Evolutionary conservation across 2,329 filamentous ascomycete genomes (phyloP).

Genomic region (Colletotrichum sp.): DNA sequence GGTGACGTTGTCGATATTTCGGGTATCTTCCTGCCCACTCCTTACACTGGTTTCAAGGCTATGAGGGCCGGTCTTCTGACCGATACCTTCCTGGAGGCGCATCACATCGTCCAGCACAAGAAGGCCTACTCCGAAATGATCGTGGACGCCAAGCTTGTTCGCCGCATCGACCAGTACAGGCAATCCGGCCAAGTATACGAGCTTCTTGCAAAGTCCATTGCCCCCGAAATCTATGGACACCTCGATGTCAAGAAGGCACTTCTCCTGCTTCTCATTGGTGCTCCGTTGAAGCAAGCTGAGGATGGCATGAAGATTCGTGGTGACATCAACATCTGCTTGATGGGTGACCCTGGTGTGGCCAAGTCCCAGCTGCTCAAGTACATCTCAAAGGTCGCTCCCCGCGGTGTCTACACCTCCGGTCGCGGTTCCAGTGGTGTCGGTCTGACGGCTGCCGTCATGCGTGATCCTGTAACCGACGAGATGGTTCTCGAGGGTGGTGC

Average conservation of each 20-base stretch:
- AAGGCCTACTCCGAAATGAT: constrained; percentile 95
- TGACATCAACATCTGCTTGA: constrained; percentile 97
- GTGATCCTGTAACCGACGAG: constrained; percentile 82
- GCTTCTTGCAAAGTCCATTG: constrained; percentile 92
- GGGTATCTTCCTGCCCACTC: constrained; percentile 94
- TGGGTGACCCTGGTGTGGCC: constrained; percentile 99
- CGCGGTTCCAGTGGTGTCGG: constrained; percentile 83
- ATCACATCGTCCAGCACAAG: constrained; percentile 94
- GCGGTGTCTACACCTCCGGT: constrained; percentile 84
- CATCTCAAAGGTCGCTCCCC: constrained; percentile 95
- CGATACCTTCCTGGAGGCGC: constrained; percentile 95
- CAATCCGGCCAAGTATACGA: constrained; percentile 93
- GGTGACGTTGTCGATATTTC: constrained; percentile 94
- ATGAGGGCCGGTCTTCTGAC: constrained; percentile 96
- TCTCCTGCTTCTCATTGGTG: constrained; percentile 92
- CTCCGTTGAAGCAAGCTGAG: constrained; percentile 94
- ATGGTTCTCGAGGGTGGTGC: constrained; percentile 85
- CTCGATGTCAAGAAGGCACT: constrained; percentile 98
- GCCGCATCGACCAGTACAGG: constrained; percentile 84
- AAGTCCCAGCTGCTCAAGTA: constrained; percentile 99
- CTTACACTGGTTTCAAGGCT: constrained; percentile 98
- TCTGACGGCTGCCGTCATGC: constrained; percentile 84
- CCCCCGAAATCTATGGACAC: constrained; percentile 96
- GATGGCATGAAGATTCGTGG: constrained; percentile 99
- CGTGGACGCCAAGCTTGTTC: constrained; percentile 79